Percentiles rank a stretch among this genome's conserved stretches.
Evolutionary conservation across 495 filamentous ascomycete genomes (phyloP).

Genomic region (Penicillium silybi): DNA sequence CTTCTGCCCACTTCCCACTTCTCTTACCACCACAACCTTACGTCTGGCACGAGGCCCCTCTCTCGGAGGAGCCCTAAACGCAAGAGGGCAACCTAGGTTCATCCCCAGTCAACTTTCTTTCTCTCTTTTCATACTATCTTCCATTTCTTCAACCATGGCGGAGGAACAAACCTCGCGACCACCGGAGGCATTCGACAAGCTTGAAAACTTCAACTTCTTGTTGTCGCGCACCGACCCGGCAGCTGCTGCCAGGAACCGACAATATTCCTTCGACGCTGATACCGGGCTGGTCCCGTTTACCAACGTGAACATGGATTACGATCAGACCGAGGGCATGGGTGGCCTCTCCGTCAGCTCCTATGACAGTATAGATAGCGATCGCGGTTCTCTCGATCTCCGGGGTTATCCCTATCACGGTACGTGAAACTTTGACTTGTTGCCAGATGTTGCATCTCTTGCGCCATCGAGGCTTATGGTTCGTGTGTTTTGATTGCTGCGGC

Average conservation of each 20-base stretch:
- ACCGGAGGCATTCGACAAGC: slow-evolving; percentile 34
- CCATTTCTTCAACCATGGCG: slow-evolving; percentile 31
- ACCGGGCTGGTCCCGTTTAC: slow-evolving; percentile 34
- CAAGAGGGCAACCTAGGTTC: background rate
- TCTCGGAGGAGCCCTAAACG: slow-evolving; percentile 4
- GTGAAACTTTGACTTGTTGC: slow-evolving; percentile 26
- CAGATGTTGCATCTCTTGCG: slow-evolving; percentile 38
- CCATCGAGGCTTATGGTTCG: slow-evolving; percentile 35
- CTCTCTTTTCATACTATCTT: background rate
- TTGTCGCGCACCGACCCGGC: slow-evolving; percentile 37
- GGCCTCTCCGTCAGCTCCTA: slow-evolving; percentile 49
- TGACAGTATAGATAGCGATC: slow-evolving; percentile 47
- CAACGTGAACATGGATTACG: slow-evolving; percentile 43
- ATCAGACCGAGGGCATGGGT: slow-evolving; percentile 47
- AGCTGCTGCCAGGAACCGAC: slow-evolving; percentile 29
- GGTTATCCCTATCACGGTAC: slow-evolving; percentile 46
- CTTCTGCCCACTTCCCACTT: background rate
- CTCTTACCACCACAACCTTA: background rate
- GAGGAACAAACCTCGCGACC: slow-evolving; percentile 33
- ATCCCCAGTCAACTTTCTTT: background rate
- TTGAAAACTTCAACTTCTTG: slow-evolving; percentile 45
- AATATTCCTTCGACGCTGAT: slow-evolving; percentile 45
- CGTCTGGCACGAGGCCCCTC: background rate
- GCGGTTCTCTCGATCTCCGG: slow-evolving; percentile 40
- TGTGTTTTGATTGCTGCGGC: slow-evolving; percentile 7